Evolutionary conservation across 2,329 filamentous ascomycete species (phyloP).

Genomic region (Exophiala xenobiotica): DNA sequence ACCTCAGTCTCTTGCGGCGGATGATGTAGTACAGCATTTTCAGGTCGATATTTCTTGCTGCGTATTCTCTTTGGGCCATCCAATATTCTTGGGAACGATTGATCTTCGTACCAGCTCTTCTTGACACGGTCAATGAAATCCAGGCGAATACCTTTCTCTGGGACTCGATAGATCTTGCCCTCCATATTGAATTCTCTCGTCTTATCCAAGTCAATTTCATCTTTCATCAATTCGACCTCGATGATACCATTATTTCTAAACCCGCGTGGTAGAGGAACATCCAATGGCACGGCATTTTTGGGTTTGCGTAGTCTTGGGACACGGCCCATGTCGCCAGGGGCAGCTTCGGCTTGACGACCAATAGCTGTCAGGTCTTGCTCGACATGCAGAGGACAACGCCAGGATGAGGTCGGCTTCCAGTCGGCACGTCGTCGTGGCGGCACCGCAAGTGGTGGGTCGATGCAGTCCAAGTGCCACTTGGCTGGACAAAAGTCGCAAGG

Average conservation of each 20-base stretch:
- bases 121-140: slow-evolving; percentile 70
- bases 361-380: slow-evolving; percentile 69
- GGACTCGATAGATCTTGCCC: slow-evolving; percentile 65
- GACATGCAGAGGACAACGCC: slow-evolving; percentile 85
- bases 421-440: slow-evolving; percentile 60
- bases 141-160: slow-evolving; percentile 63
- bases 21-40: slow-evolving; percentile 19
- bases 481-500: slow-evolving; percentile 80
- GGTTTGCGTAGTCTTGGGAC: slow-evolving; percentile 51
- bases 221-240: slow-evolving; percentile 64
- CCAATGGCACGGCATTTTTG: slow-evolving; percentile 48
- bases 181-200: slow-evolving; percentile 61
- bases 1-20: slow-evolving; percentile 30
- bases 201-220: slow-evolving; percentile 45
- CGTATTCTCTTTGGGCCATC: slow-evolving; percentile 18
- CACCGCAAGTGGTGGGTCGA: slow-evolving; percentile 77
- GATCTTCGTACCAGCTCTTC: slow-evolving; percentile 38
- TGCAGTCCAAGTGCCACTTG: slow-evolving; percentile 89
- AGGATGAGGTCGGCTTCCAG: slow-evolving; percentile 64
- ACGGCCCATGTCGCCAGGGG: slow-evolving; percentile 32
- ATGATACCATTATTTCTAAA: slow-evolving; percentile 69
- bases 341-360: slow-evolving; percentile 45
- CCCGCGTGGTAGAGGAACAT: slow-evolving; percentile 58
- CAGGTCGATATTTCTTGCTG: slow-evolving; percentile 23
- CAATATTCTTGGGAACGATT: slow-evolving; percentile 20